Conservation (phyloP, 495 filamentous ascomycete genomes). For the Lasiosphaeris hirsuta region DNA sequence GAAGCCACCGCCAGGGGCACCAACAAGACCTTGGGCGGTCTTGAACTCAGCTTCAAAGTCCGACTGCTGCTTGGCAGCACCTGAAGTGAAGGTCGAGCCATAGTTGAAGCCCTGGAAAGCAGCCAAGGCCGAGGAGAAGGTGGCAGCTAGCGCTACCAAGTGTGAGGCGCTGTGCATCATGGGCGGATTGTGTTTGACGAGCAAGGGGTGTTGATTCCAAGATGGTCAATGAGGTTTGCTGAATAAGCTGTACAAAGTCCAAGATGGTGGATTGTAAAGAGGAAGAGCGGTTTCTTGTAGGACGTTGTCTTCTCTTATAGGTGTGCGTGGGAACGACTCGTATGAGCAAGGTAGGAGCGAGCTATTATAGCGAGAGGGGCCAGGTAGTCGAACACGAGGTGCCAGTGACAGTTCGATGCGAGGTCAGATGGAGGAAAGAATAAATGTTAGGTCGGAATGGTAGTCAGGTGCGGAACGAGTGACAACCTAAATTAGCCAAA, state of each 20-base stretch:
- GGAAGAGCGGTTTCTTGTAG: too few species aligned
- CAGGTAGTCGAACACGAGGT: too few species aligned
- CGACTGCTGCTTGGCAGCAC: slow-evolving; percentile 56
- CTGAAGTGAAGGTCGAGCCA: slow-evolving; percentile 59
- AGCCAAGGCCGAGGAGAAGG: slow-evolving; percentile 28
- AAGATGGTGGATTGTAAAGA: too few species aligned
- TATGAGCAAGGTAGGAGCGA: not conserved
- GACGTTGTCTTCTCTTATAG: not conserved
- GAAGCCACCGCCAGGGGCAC: slow-evolving; percentile 61
- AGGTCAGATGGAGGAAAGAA: too few species aligned
- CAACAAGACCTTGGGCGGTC: slow-evolving; percentile 63
- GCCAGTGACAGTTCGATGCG: too few species aligned
- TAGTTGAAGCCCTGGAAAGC: slow-evolving; percentile 78
- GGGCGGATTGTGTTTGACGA: not conserved
- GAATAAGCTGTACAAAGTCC: too few species aligned
- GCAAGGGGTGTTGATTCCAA: not conserved
- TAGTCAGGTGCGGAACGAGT: too few species aligned
- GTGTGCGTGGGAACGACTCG: not conserved
- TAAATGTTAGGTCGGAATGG: too few species aligned
- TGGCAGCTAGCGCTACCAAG: slow-evolving; percentile 33
- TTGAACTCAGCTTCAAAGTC: slow-evolving; percentile 72
- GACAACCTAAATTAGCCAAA: too few species aligned
- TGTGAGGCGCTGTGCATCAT: slow-evolving; percentile 29
- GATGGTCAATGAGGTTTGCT: not conserved
- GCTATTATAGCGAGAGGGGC: too few species aligned